Conservation (phyloP, 2,329 filamentous ascomycete genomes). For the Colletotrichum brevisporum region DNA sequence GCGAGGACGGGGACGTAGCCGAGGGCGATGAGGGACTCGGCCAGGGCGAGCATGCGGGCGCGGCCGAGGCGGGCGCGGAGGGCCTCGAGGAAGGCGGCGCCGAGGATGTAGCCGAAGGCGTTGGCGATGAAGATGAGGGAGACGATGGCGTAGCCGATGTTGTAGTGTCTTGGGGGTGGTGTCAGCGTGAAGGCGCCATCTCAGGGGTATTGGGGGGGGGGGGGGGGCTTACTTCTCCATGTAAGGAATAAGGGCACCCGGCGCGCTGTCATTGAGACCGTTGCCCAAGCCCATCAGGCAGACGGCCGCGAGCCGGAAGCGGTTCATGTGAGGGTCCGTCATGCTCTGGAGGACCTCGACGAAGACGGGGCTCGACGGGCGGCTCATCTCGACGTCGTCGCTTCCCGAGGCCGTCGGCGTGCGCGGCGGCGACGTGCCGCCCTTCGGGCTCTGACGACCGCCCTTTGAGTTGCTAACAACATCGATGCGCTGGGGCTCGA, state of each 20-base stretch:
- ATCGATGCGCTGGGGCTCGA: slow-evolving; percentile 48
- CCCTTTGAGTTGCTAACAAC: slow-evolving; percentile 5
- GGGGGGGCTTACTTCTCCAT: slow-evolving; percentile 71
- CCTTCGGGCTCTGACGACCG: background rate
- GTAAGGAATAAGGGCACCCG: slow-evolving; percentile 85
- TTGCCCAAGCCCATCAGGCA: slow-evolving; percentile 78
- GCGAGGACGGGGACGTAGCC: slow-evolving; percentile 77
- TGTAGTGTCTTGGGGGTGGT: slow-evolving; percentile 68
- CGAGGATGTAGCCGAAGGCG: slow-evolving; percentile 81
- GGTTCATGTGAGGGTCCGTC: slow-evolving; percentile 76
- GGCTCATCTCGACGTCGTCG: slow-evolving; percentile 67
- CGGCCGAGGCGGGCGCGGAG: slow-evolving; percentile 75
- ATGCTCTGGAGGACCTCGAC: slow-evolving; percentile 68
- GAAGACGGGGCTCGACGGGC: slow-evolving; percentile 62
- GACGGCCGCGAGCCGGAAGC: slow-evolving; percentile 74
- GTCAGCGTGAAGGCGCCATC: background rate
- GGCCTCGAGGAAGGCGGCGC: slow-evolving; percentile 77
- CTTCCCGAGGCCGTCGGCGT: slow-evolving; percentile 14
- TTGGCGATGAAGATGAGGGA: slow-evolving; percentile 87
- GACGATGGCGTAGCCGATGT: slow-evolving; percentile 82
- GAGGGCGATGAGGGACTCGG: slow-evolving; percentile 68
- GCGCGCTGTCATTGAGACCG: slow-evolving; percentile 81
- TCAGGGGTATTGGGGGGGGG: background rate
- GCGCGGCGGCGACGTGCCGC: slow-evolving; percentile 1
- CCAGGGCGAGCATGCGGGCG: slow-evolving; percentile 72